These are phyloP conservation scores for Rhodamnia argentea DNA, from an alignment of 345 rosid species.

Conservation along the genomic window DNA sequence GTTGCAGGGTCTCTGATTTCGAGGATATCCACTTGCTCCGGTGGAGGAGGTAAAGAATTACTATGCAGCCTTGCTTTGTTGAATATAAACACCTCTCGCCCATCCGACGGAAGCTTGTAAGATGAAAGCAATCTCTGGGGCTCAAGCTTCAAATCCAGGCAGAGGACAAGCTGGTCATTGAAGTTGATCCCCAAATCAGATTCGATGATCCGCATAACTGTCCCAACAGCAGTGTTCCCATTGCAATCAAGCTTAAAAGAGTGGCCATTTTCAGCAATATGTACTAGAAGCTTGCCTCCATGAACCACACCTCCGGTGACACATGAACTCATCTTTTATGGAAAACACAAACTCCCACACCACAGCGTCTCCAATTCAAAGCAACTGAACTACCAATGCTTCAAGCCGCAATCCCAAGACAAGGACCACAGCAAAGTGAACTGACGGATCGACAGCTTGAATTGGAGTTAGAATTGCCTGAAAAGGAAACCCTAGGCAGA, in stretches of 20 bases:
- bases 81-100: conserved; percentile 64
- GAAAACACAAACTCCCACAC: conserved; percentile 9
- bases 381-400: not conserved
- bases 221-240: conserved; percentile 57
- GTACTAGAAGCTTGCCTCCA: conserved; percentile 67
- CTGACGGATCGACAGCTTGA: not conserved
- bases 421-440: not conserved
- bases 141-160: conserved; percentile 76
- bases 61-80: conserved; percentile 67
- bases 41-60: conserved; percentile 51
- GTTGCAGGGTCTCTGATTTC: conserved; percentile 51
- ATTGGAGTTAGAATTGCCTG: not conserved
- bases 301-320: conserved; percentile 34
- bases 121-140: conserved; percentile 62
- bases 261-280: conserved; percentile 83
- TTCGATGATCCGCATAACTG: conserved; percentile 62
- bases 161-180: conserved; percentile 79
- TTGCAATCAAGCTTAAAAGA: conserved; percentile 61
- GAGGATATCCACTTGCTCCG: conserved; percentile 40
- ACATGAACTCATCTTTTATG: conserved; percentile 59
- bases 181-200: conserved; percentile 41
- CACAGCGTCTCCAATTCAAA: not conserved
- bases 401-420: not conserved
- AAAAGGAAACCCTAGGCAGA: not conserved
- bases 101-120: conserved; percentile 66